Percentiles rank a stretch among this genome's conserved stretches.
phyloP scores from a whole-genome alignment of 2,329 filamentous ascomycete species.

The Blastomyces parvus region DNA sequence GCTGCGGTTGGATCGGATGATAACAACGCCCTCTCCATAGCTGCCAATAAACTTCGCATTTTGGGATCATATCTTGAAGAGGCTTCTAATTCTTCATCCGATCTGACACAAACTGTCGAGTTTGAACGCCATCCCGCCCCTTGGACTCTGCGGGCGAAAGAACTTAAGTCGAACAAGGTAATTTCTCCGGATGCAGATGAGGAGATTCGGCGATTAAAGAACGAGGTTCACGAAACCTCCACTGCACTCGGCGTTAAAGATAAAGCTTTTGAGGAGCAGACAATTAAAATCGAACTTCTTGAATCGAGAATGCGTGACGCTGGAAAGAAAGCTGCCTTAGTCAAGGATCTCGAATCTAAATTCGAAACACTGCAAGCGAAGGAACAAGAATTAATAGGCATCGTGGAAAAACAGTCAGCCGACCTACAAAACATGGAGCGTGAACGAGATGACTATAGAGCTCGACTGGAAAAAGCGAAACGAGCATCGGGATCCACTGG shows the following conservation, averaged over 20 bases:
- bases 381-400: conserved; percentile 25
- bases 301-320: conserved; percentile 80
- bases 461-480: conserved; percentile 36
- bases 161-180: conserved; percentile 72
- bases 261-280: conserved; percentile 71
- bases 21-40: conserved; percentile 57
- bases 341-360: conserved; percentile 36
- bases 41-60: conserved; percentile 56
- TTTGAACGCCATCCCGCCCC: conserved; percentile 69
- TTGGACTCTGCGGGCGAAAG: conserved; percentile 73
- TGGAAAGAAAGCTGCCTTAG: conserved; percentile 57
- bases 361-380: conserved; percentile 32
- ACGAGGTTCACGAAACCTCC: conserved; percentile 69
- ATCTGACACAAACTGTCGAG: conserved; percentile 63
- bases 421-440: conserved; percentile 30
- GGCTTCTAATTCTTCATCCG: conserved; percentile 58
- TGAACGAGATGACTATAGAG: conserved; percentile 34
- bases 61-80: conserved; percentile 58
- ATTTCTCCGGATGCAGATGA: conserved; percentile 75
- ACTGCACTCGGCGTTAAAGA: conserved; percentile 63
- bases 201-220: conserved; percentile 68
- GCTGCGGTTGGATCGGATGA: conserved; percentile 18
- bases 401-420: conserved; percentile 28
- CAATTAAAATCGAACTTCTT: conserved; percentile 88
- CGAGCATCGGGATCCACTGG: conserved; percentile 32